A percentile compares a stretch with the other conserved stretches of the same genome.
Evolutionary conservation across 176 grass and related monocot genomes (phyloP).

Genomic region (Eremochloa ophiuroides): DNA sequence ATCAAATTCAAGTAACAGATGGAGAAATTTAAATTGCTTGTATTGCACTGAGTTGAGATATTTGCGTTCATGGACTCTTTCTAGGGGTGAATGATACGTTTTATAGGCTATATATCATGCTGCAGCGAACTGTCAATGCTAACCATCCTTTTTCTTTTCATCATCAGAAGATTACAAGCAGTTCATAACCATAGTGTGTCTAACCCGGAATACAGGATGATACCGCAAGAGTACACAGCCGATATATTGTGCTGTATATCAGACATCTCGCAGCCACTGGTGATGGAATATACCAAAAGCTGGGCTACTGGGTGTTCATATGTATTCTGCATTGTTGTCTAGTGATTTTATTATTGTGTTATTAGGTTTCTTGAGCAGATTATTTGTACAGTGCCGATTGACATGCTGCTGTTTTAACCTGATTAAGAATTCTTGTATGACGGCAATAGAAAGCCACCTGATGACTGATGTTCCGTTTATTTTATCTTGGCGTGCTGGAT

Average conservation of each 20-base stretch:
- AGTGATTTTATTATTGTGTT: neutral
- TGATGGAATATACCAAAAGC: neutral
- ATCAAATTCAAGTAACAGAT: neutral
- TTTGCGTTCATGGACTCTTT: neutral
- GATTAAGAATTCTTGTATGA: neutral
- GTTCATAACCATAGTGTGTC: conserved; percentile 21
- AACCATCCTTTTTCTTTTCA: neutral
- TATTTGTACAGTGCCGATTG: neutral
- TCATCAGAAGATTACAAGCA: neutral
- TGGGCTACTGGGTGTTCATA: neutral
- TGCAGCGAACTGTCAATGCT: neutral
- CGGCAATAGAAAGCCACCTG: neutral
- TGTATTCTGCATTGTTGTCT: neutral
- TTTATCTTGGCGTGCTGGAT: too few species aligned
- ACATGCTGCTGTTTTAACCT: neutral
- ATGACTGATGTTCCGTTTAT: too few species aligned
- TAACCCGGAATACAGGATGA: conserved; percentile 23
- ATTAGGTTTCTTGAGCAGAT: too few species aligned
- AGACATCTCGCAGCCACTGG: neutral
- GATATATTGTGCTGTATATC: neutral
- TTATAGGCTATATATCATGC: conserved; percentile 16
- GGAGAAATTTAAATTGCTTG: neutral
- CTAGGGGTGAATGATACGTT: neutral
- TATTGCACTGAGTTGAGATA: neutral
- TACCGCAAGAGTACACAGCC: neutral